Conservation (phyloP, 805 yeast genomes). For the Priceomyces melissophilus region DNA sequence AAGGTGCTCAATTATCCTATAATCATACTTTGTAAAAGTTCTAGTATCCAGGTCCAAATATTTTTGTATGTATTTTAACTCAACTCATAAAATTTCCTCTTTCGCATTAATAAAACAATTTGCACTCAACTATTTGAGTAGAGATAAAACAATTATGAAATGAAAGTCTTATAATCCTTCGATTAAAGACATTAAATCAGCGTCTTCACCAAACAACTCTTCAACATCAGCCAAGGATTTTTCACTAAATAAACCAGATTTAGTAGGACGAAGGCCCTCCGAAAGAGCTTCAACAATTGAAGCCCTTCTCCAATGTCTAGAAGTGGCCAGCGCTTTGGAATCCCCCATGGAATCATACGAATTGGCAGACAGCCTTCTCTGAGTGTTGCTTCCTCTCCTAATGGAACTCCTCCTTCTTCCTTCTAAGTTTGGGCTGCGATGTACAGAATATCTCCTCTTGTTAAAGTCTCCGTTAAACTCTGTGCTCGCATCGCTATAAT, state of each 20-base stretch:
- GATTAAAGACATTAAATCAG: constrained; percentile 42
- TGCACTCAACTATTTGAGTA: background rate
- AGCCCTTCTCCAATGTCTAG: constrained; percentile 52
- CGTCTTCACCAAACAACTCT: constrained; percentile 56
- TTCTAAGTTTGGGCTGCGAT: constrained; percentile 10
- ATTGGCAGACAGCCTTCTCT: constrained; percentile 2
- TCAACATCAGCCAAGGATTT: constrained; percentile 72
- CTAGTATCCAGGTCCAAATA: too few species aligned
- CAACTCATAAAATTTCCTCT: background rate
- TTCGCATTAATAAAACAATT: background rate
- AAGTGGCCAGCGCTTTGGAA: constrained; percentile 17
- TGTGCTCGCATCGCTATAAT: constrained; percentile 25
- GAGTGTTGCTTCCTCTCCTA: background rate
- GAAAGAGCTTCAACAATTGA: constrained; percentile 72
- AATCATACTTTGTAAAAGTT: too few species aligned
- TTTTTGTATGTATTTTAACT: background rate
- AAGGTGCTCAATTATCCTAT: too few species aligned
- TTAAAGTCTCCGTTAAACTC: constrained; percentile 22
- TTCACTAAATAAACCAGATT: constrained; percentile 73
- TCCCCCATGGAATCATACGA: background rate
- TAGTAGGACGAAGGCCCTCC: constrained; percentile 73
- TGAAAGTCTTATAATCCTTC: constrained; percentile 19
- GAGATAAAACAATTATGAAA: constrained; percentile 1
- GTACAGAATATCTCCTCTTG: constrained; percentile 20
- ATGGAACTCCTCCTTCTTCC: constrained; percentile 9